Conservation (phyloP, 2,329 filamentous ascomycete species). For the Fusarium sp. region DNA sequence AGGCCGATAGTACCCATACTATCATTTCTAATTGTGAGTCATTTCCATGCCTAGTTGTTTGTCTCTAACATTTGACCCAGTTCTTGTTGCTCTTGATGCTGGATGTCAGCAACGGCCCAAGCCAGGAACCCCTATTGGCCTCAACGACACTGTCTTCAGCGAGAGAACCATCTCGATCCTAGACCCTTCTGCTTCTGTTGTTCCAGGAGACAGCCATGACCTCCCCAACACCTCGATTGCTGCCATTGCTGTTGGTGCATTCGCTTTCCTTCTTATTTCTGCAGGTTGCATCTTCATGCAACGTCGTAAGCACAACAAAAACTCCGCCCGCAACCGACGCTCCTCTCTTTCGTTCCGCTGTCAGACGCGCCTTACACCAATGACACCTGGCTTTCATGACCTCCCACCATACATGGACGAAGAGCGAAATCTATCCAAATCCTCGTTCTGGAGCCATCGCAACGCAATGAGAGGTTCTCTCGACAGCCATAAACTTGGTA, state of each 20-base stretch:
- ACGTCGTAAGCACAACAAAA: conserved; percentile 60
- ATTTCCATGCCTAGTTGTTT: background rate
- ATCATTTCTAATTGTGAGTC: conserved; percentile 65
- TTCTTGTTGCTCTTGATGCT: conserved; percentile 64
- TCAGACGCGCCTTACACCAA: conserved; percentile 55
- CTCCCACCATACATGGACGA: conserved; percentile 29
- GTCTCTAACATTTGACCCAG: conserved; percentile 49
- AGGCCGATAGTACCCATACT: conserved; percentile 56
- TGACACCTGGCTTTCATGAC: conserved; percentile 38
- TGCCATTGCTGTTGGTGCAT: conserved; percentile 58
- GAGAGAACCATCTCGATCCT: conserved; percentile 50
- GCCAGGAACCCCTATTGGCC: conserved; percentile 53
- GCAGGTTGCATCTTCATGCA: conserved; percentile 60
- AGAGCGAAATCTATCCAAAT: conserved; percentile 39
- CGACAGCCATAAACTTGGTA: conserved; percentile 26
- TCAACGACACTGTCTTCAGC: conserved; percentile 63
- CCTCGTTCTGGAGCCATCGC: conserved; percentile 24
- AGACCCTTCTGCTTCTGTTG: conserved; percentile 50
- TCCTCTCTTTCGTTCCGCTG: conserved; percentile 67
- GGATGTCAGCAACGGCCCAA: conserved; percentile 64
- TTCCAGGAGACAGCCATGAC: conserved; percentile 18
- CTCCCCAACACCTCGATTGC: conserved; percentile 59
- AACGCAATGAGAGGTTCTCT: conserved; percentile 12
- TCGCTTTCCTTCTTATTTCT: conserved; percentile 55
- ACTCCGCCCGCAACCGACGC: conserved; percentile 21